These are phyloP conservation scores for Naganishia vishniacii DNA, from an alignment of 768 basidiomycete species.

Conservation along the genomic window DNA sequence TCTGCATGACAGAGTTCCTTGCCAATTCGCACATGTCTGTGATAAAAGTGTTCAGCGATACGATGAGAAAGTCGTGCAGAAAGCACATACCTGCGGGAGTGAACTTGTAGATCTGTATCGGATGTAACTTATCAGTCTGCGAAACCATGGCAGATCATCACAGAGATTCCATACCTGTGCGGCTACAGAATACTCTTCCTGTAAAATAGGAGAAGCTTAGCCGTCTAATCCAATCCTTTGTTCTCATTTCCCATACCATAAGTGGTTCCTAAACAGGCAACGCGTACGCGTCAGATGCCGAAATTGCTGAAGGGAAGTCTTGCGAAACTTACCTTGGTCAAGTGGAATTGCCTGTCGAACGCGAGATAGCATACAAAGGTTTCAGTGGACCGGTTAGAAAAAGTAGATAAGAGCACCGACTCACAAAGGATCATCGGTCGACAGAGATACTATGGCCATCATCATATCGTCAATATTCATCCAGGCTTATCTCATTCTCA, in stretches of 20 bases:
- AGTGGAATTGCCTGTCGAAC: conserved; percentile 74
- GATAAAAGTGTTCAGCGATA: neutral
- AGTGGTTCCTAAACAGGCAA: conserved; percentile 66
- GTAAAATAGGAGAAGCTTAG: neutral
- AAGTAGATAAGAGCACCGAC: no score
- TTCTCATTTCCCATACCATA: conserved; percentile 52
- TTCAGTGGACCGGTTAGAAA: no score
- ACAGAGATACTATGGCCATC: conserved; percentile 62
- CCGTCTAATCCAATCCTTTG: no score
- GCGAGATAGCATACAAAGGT: no score
- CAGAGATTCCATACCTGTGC: conserved; percentile 72
- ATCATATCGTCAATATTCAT: no score
- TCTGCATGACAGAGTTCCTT: conserved; percentile 93
- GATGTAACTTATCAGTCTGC: neutral
- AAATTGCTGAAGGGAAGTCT: neutral
- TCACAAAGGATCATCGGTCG: conserved; percentile 66
- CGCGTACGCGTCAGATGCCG: neutral
- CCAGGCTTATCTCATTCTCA: no score
- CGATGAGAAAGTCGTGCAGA: neutral
- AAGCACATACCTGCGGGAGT: conserved; percentile 55
- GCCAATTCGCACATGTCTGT: conserved; percentile 80
- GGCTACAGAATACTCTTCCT: conserved; percentile 93
- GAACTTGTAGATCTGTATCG: conserved; percentile 83
- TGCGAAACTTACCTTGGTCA: conserved; percentile 71
- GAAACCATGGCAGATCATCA: no score